Evolutionary conservation across 2,329 filamentous ascomycete genomes (phyloP).

Genomic region (Aspergillus sp.): DNA sequence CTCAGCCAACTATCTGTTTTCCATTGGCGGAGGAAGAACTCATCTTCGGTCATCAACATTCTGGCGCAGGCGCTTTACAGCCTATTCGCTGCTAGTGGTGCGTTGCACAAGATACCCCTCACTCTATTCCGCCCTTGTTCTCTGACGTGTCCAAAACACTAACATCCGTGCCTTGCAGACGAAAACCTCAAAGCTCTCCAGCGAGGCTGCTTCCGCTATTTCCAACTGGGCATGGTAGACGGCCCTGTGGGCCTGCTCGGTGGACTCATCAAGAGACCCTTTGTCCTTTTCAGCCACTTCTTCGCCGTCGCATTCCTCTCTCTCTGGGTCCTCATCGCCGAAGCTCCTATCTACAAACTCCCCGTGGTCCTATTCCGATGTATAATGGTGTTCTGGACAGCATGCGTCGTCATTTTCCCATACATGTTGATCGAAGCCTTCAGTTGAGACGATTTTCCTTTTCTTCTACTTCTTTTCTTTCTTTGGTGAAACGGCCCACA

Average conservation of each 20-base stretch:
- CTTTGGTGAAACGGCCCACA: neutral
- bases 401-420: slow-evolving; percentile 75
- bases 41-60: slow-evolving; percentile 90
- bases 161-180: slow-evolving; percentile 36
- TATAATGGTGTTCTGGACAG: slow-evolving; percentile 70
- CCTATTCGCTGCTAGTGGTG: slow-evolving; percentile 78
- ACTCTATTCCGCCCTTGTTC: slow-evolving; percentile 8
- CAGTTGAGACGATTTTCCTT: slow-evolving; percentile 18
- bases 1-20: slow-evolving; percentile 66
- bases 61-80: slow-evolving; percentile 91
- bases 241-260: slow-evolving; percentile 78
- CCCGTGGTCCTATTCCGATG: slow-evolving; percentile 64
- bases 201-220: slow-evolving; percentile 88
- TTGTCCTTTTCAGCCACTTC: slow-evolving; percentile 84
- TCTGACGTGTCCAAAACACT: neutral
- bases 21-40: slow-evolving; percentile 80
- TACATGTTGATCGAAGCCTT: slow-evolving; percentile 68
- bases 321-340: slow-evolving; percentile 64
- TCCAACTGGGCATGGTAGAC: slow-evolving; percentile 67
- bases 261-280: slow-evolving; percentile 72
- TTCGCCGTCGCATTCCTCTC: slow-evolving; percentile 87
- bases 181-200: slow-evolving; percentile 73
- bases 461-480: neutral
- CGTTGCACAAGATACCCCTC: no score
- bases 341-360: slow-evolving; percentile 50